Percentiles rank a stretch among this genome's conserved stretches.
These are phyloP conservation scores for Metschnikowia colocasiae DNA, from an alignment of 805 yeast genomes.

Conservation along the genomic window DNA sequence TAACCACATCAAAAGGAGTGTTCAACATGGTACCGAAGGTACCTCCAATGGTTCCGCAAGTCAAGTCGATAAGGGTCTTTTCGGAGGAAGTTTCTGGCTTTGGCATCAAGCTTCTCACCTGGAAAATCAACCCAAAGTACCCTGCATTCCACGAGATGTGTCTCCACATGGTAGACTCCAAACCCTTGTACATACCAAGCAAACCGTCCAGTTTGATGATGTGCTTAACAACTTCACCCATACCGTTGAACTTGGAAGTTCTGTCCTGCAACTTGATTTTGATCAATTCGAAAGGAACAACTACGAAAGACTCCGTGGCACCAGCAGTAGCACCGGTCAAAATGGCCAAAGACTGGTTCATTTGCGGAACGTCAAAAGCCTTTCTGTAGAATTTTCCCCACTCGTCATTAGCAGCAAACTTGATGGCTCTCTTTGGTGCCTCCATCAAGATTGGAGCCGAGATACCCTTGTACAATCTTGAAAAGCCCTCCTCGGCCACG, in stretches of 20 bases:
- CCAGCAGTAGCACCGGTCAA: slow-evolving; percentile 98
- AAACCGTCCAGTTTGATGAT: slow-evolving; percentile 74
- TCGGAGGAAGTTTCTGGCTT: slow-evolving; percentile 64
- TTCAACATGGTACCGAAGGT: slow-evolving; percentile 91
- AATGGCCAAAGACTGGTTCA: slow-evolving; percentile 81
- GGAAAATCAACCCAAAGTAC: slow-evolving; percentile 92
- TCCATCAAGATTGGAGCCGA: slow-evolving; percentile 97
- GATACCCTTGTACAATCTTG: slow-evolving; percentile 87
- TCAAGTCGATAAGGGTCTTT: slow-evolving; percentile 79
- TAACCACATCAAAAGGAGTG: slow-evolving; percentile 97
- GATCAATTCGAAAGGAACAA: slow-evolving; percentile 94
- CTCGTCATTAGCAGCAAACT: slow-evolving; percentile 96
- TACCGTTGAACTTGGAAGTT: slow-evolving; percentile 76
- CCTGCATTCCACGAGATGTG: slow-evolving; percentile 97
- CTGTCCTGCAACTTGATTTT: slow-evolving; percentile 93
- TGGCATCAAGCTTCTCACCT: slow-evolving; percentile 77
- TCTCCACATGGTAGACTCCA: slow-evolving; percentile 97
- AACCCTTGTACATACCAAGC: slow-evolving; percentile 84
- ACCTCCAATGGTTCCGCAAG: slow-evolving; percentile 96
- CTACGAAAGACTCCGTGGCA: slow-evolving; percentile 93
- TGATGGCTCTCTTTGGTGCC: slow-evolving; percentile 98
- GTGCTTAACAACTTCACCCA: slow-evolving; percentile 73
- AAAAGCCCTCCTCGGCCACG: slow-evolving; percentile 77
- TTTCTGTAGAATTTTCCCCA: slow-evolving; percentile 83
- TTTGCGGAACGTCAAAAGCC: slow-evolving; percentile 60